These are phyloP conservation scores for Podaxis sp. DNA, from an alignment of 768 basidiomycete genomes.

Conservation along the genomic window DNA sequence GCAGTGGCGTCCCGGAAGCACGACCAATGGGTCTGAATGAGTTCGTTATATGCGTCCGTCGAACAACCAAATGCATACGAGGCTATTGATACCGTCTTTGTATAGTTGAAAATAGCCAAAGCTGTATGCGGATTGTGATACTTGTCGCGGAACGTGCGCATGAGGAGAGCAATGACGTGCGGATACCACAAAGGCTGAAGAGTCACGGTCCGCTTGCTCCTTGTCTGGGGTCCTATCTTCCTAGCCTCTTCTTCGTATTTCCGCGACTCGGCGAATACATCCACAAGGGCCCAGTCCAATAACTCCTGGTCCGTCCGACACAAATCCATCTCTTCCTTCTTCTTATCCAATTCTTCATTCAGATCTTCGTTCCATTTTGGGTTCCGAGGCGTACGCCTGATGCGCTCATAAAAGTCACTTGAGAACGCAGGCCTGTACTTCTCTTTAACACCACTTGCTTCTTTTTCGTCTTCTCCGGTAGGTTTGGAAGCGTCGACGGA, in stretches of 20 bases:
- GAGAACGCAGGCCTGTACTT: background rate
- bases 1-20: constrained; percentile 81
- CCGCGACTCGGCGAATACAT: constrained; percentile 64
- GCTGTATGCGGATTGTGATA: constrained; percentile 80
- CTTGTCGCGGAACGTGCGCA: constrained; percentile 74
- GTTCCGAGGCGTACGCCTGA: constrained; percentile 52
- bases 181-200: constrained; percentile 71
- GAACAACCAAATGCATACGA: constrained; percentile 92
- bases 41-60: constrained; percentile 83
- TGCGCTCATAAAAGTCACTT: constrained; percentile 44
- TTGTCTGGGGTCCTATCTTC: constrained; percentile 25
- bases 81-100: constrained; percentile 67
- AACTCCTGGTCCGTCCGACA: constrained; percentile 69
- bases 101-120: constrained; percentile 79
- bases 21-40: constrained; percentile 82
- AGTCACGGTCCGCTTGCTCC: constrained; percentile 26
- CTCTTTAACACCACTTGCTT: background rate
- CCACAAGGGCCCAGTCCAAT: constrained; percentile 67
- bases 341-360: constrained; percentile 59
- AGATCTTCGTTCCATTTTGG: constrained; percentile 52
- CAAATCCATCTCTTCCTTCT: constrained; percentile 71
- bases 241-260: constrained; percentile 47
- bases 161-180: constrained; percentile 71
- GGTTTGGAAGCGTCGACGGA: background rate
- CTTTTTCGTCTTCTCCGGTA: background rate